Evolutionary conservation across 2,329 filamentous ascomycete species (phyloP).

Genomic region (Xenoacremonium recifei): DNA sequence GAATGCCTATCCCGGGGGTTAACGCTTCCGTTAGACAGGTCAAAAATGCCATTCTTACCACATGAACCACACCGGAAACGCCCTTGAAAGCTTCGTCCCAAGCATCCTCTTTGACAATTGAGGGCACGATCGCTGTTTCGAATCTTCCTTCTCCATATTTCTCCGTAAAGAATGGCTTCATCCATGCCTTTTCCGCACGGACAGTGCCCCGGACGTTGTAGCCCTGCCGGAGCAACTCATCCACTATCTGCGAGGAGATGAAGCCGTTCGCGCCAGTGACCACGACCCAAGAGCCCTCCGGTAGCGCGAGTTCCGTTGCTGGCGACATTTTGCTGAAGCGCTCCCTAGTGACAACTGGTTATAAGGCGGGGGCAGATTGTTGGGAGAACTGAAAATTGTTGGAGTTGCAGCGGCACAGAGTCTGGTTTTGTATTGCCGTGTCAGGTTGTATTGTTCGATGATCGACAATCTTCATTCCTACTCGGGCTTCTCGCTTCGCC

Average conservation of each 20-base stretch:
- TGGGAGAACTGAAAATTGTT: no score
- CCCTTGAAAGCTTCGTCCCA: conserved; percentile 24
- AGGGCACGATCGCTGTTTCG: conserved; percentile 28
- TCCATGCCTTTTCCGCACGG: conserved; percentile 28
- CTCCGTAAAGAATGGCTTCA: conserved; percentile 23
- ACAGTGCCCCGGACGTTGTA: conserved; percentile 43
- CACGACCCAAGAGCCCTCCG: conserved; percentile 29
- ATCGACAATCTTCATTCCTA: no score
- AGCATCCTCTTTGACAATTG: conserved; percentile 24
- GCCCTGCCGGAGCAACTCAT: conserved; percentile 34
- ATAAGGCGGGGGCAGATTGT: no score
- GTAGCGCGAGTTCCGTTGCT: not conserved
- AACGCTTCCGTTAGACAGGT: not conserved
- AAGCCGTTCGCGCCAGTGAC: conserved; percentile 41
- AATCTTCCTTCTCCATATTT: conserved; percentile 29
- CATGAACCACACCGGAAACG: not conserved
- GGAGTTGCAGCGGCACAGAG: no score
- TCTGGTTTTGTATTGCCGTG: no score
- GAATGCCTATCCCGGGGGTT: conserved; percentile 21
- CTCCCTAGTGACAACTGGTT: no score
- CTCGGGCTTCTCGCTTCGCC: no score
- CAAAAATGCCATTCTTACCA: not conserved
- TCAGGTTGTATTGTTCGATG: no score
- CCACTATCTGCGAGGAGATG: conserved; percentile 37
- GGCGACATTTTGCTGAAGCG: no score